These are phyloP conservation scores for Lecanicillium sp. DNA, from an alignment of 2,329 filamentous ascomycete genomes.

Conservation along the genomic window DNA sequence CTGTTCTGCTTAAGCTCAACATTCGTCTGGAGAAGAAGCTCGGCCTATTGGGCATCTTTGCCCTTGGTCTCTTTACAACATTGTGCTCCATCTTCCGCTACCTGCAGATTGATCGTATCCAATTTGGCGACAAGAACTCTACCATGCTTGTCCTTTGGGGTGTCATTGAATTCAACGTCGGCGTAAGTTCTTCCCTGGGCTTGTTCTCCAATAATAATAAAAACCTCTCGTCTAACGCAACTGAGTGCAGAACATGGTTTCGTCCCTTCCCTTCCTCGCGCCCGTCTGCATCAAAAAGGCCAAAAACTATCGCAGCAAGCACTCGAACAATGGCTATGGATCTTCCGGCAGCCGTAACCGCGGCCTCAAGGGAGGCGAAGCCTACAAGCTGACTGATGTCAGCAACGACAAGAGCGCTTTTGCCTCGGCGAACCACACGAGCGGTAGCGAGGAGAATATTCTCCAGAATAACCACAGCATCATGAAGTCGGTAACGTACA, in stretches of 20 bases:
- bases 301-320: conserved; percentile 31
- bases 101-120: conserved; percentile 40
- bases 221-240: not conserved
- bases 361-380: conserved; percentile 18
- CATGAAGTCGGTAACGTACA: conserved; percentile 33
- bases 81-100: conserved; percentile 45
- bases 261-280: conserved; percentile 35
- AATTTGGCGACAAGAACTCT: conserved; percentile 42
- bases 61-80: conserved; percentile 45
- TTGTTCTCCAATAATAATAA: not conserved
- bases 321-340: conserved; percentile 20
- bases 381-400: conserved; percentile 30
- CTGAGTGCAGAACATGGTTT: conserved; percentile 33
- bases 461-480: conserved; percentile 25
- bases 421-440: conserved; percentile 16
- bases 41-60: conserved; percentile 42
- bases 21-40: conserved; percentile 39
- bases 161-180: conserved; percentile 48
- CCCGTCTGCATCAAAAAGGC: conserved; percentile 34
- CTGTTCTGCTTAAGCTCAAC: conserved; percentile 39
- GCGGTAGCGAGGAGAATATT: conserved; percentile 31
- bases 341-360: conserved; percentile 17
- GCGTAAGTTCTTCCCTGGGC: conserved; percentile 29
- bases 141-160: conserved; percentile 50
- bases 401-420: conserved; percentile 23